A percentile compares a stretch with the other conserved stretches of the same genome.
Conservation (phyloP, 495 filamentous ascomycete species). For the Penicillium alfredii region DNA sequence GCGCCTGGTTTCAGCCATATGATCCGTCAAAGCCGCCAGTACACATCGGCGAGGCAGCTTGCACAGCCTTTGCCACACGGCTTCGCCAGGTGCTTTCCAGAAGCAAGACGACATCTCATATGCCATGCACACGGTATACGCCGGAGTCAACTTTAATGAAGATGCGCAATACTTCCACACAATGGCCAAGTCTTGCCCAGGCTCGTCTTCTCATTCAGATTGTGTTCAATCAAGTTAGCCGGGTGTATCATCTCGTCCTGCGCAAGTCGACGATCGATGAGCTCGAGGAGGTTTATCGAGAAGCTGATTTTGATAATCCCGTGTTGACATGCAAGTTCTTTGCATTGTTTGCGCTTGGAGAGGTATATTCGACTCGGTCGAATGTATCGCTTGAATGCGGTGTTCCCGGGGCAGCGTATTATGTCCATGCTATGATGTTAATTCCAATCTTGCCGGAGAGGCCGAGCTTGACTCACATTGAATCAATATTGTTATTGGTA, state of each 20-base stretch:
- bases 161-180: conserved; percentile 7
- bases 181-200: conserved; percentile 23
- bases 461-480: conserved; percentile 22
- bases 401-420: conserved; percentile 27
- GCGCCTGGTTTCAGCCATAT: conserved; percentile 31
- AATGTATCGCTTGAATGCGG: conserved; percentile 8
- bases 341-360: conserved; percentile 27
- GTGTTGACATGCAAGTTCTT: conserved; percentile 27
- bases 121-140: conserved; percentile 25
- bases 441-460: conserved; percentile 28
- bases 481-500: conserved; percentile 24
- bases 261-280: conserved; percentile 21
- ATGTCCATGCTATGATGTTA: conserved; percentile 26
- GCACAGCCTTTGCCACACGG: conserved; percentile 30
- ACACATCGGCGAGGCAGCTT: conserved; percentile 31
- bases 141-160: conserved; percentile 18
- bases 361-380: conserved; percentile 24
- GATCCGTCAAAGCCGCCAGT: conserved; percentile 26
- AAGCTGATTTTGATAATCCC: conserved; percentile 15
- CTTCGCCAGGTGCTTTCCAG: conserved; percentile 27
- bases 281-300: conserved; percentile 16
- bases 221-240: conserved; percentile 23
- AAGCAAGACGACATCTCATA: conserved; percentile 15
- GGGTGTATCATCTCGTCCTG: conserved; percentile 27
- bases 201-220: conserved; percentile 22